Percentiles rank a stretch among this genome's conserved stretches.
Evolutionary conservation across 768 basidiomycete genomes (phyloP).

Genomic region (Guyanaporus albipodus): DNA sequence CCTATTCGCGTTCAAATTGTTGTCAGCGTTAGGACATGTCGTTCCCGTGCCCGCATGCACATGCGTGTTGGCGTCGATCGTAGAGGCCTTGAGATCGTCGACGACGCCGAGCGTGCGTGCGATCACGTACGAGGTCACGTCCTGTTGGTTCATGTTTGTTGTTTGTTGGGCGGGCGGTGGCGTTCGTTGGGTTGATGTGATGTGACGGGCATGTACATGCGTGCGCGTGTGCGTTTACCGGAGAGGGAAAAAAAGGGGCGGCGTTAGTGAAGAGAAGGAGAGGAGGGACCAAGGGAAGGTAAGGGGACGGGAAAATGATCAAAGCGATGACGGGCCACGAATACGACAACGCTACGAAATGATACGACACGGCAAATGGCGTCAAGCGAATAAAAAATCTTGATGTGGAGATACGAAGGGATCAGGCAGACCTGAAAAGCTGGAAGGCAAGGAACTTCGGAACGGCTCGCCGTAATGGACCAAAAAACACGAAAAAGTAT

Average conservation of each 20-base stretch:
- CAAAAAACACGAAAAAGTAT: background rate
- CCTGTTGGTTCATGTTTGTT: conserved; percentile 38
- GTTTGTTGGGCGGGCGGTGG: background rate
- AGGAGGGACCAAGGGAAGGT: background rate
- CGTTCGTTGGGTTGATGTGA: background rate
- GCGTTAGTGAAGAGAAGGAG: conserved; percentile 10
- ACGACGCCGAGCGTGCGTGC: conserved; percentile 78
- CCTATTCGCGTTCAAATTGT: too few relatives aligned
- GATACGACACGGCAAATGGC: background rate
- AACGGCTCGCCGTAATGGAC: conserved; percentile 10
- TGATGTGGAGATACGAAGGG: conserved; percentile 17
- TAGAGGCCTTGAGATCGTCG: conserved; percentile 71
- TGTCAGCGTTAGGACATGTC: too few relatives aligned
- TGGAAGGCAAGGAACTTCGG: conserved; percentile 6
- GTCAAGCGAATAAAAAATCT: conserved; percentile 2
- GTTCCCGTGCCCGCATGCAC: too few relatives aligned
- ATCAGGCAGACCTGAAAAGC: background rate
- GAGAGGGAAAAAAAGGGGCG: background rate
- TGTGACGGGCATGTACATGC: background rate
- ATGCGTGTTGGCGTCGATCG: conserved; percentile 48
- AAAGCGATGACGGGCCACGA: background rate
- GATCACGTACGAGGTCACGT: conserved; percentile 77
- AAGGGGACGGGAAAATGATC: background rate
- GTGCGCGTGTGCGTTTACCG: background rate
- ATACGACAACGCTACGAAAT: background rate